A percentile compares a stretch with the other conserved stretches of the same genome.
Evolutionary conservation across 2,329 filamentous ascomycete species (phyloP).

Genomic region (Venturia effusa): DNA sequence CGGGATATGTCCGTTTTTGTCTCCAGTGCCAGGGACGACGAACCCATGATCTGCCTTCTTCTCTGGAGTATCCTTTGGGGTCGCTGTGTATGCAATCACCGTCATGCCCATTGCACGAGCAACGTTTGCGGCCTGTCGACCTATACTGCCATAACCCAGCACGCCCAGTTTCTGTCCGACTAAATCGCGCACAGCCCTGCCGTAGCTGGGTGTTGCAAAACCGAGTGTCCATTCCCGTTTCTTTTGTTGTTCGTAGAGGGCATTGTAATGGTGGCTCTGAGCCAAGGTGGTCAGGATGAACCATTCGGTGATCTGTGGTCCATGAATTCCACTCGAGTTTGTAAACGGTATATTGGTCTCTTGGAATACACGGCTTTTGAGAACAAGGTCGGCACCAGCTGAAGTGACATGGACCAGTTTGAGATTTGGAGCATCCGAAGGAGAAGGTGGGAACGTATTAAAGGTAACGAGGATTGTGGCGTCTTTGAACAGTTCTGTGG

Average conservation of each 20-base stretch:
- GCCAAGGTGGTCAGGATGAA: conserved; percentile 50
- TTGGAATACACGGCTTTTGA: conserved; percentile 42
- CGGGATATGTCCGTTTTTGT: conserved; percentile 44
- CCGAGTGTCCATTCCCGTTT: conserved; percentile 44
- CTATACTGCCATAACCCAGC: conserved; percentile 52
- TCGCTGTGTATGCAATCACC: conserved; percentile 65
- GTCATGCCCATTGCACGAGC: conserved; percentile 57
- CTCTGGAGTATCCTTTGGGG: conserved; percentile 54
- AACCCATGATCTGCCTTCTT: conserved; percentile 55
- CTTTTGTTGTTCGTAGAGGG: conserved; percentile 48
- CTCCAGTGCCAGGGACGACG: conserved; percentile 56
- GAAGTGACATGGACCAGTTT: conserved; percentile 46
- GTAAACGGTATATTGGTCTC: conserved; percentile 42
- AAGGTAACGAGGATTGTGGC: conserved; percentile 39
- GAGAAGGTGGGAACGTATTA: conserved; percentile 30
- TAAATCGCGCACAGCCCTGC: conserved; percentile 36
- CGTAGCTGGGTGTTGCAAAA: conserved; percentile 16
- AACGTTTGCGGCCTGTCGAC: conserved; percentile 48
- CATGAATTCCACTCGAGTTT: conserved; percentile 46
- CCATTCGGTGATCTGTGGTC: conserved; percentile 58
- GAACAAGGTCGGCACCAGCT: conserved; percentile 46
- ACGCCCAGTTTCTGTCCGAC: conserved; percentile 50
- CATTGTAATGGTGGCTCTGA: conserved; percentile 43
- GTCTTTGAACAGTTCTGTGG: conserved; percentile 28
- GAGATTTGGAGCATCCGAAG: conserved; percentile 27